These are phyloP conservation scores for Penicillium hesseltinei DNA, from an alignment of 2,329 filamentous ascomycete genomes.

Conservation along the genomic window DNA sequence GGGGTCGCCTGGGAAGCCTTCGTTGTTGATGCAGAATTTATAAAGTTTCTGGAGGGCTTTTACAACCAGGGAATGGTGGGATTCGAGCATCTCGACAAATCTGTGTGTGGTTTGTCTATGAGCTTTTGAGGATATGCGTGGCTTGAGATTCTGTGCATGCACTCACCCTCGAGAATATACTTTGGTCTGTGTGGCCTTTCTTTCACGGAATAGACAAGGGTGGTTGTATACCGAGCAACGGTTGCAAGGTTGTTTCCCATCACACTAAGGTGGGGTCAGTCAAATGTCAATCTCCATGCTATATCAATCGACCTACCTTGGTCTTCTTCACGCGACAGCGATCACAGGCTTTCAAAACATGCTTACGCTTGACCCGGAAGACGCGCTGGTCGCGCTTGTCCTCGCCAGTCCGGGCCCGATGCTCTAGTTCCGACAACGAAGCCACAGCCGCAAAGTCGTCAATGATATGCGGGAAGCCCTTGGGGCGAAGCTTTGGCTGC, in stretches of 20 bases:
- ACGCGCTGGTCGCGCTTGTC: slow-evolving; percentile 40
- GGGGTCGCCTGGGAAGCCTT: slow-evolving; percentile 45
- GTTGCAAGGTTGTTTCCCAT: slow-evolving; percentile 47
- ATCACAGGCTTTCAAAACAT: slow-evolving; percentile 47
- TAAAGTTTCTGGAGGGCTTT: slow-evolving; percentile 45
- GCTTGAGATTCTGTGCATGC: no score
- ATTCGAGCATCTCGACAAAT: slow-evolving; percentile 47
- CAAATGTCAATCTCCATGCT: not conserved
- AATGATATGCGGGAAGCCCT: slow-evolving; percentile 38
- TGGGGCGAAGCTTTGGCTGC: slow-evolving; percentile 41
- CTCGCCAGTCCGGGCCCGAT: slow-evolving; percentile 29
- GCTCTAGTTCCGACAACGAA: slow-evolving; percentile 32
- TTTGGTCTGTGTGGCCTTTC: slow-evolving; percentile 45
- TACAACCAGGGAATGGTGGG: slow-evolving; percentile 43
- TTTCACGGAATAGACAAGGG: slow-evolving; percentile 45
- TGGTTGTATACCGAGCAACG: slow-evolving; percentile 46
- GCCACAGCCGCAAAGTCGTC: slow-evolving; percentile 34
- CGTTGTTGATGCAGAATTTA: slow-evolving; percentile 42
- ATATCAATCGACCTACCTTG: slow-evolving; percentile 33
- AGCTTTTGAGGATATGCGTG: not conserved
- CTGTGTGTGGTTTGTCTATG: slow-evolving; percentile 21
- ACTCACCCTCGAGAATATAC: slow-evolving; percentile 45
- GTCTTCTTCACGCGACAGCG: slow-evolving; percentile 48
- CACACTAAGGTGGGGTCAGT: slow-evolving; percentile 34
- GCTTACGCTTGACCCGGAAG: slow-evolving; percentile 46